A percentile compares a stretch with the other conserved stretches of the same genome.
These are phyloP conservation scores for Xylariaceae sp. DNA, from an alignment of 2,329 filamentous ascomycete genomes.

Conservation along the genomic window DNA sequence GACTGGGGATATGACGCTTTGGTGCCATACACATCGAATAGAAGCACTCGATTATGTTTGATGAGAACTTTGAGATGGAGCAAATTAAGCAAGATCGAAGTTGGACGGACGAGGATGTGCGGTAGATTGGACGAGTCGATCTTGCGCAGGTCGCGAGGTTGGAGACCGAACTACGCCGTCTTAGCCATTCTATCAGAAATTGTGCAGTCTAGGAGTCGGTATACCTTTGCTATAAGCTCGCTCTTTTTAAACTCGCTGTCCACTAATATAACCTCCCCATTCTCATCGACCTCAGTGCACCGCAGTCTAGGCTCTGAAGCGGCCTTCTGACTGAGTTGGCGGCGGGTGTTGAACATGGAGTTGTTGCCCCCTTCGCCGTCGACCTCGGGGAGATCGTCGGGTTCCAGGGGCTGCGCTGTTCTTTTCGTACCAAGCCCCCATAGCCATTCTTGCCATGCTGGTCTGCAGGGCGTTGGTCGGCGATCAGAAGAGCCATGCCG, in stretches of 20 bases:
- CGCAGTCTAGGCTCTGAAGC: conserved; percentile 84
- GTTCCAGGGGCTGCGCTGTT: conserved; percentile 52
- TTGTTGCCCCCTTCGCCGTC: conserved; percentile 65
- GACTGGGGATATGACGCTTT: conserved; percentile 95
- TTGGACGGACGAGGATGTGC: conserved; percentile 91
- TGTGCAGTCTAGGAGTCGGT: conserved; percentile 5
- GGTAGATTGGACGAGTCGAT: conserved; percentile 96
- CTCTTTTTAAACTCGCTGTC: conserved; percentile 98
- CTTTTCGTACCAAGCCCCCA: conserved; percentile 51
- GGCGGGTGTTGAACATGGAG: conserved; percentile 71
- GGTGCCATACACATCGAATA: conserved; percentile 95
- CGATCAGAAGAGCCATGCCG: conserved; percentile 40
- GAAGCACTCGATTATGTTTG: conserved; percentile 89
- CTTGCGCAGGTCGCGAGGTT: conserved; percentile 94
- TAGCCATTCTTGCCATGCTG: conserved; percentile 56
- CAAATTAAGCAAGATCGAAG: conserved; percentile 91
- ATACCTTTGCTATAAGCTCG: conserved; percentile 91
- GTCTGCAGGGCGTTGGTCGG: conserved; percentile 34
- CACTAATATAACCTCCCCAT: conserved; percentile 88
- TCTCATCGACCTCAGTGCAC: conserved; percentile 93
- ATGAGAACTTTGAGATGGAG: conserved; percentile 96
- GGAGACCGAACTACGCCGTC: conserved; percentile 74
- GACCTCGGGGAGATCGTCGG: conserved; percentile 63
- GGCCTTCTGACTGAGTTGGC: conserved; percentile 75
- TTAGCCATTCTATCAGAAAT: conserved; percentile 16